Evolutionary conservation across 2,329 filamentous ascomycete genomes (phyloP).

Genomic region (Pseudogymnoascus sp.): DNA sequence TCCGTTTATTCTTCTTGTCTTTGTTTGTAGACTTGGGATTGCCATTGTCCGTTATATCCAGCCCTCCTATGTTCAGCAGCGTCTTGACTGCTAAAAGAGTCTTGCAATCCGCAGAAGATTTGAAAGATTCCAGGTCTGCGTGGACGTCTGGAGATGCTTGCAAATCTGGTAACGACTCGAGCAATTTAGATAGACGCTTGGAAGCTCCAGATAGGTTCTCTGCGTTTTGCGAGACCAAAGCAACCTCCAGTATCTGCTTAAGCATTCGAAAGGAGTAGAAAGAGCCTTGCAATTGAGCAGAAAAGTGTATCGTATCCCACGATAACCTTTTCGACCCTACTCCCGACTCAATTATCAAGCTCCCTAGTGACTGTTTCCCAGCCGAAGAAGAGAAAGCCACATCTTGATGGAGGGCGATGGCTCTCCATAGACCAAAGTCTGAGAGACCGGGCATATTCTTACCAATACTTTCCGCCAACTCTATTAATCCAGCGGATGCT

Average conservation of each 20-base stretch:
- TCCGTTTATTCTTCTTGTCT: slow-evolving; percentile 6
- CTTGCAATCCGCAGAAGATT: background rate
- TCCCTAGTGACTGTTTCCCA: slow-evolving; percentile 17
- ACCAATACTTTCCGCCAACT: slow-evolving; percentile 14
- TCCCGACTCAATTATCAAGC: background rate
- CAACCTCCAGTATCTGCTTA: slow-evolving; percentile 22
- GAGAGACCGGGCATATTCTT: slow-evolving; percentile 14
- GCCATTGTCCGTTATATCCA: background rate
- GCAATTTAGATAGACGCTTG: background rate
- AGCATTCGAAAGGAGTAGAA: slow-evolving; percentile 28
- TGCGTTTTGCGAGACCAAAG: background rate
- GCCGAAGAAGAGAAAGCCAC: slow-evolving; percentile 21
- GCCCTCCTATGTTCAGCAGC: background rate
- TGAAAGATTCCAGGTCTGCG: background rate
- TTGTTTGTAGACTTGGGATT: background rate
- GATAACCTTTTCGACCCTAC: slow-evolving; percentile 13
- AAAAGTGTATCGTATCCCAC: slow-evolving; percentile 27
- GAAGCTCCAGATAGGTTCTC: background rate
- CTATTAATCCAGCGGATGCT: slow-evolving; percentile 18
- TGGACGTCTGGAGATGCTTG: background rate
- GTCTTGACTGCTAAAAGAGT: background rate
- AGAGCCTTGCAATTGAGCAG: slow-evolving; percentile 25
- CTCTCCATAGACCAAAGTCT: slow-evolving; percentile 19
- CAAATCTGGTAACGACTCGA: background rate
- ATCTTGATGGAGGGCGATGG: slow-evolving; percentile 23